Conservation (phyloP, 2,329 filamentous ascomycete genomes). For the Graphilbum fragrans region DNA sequence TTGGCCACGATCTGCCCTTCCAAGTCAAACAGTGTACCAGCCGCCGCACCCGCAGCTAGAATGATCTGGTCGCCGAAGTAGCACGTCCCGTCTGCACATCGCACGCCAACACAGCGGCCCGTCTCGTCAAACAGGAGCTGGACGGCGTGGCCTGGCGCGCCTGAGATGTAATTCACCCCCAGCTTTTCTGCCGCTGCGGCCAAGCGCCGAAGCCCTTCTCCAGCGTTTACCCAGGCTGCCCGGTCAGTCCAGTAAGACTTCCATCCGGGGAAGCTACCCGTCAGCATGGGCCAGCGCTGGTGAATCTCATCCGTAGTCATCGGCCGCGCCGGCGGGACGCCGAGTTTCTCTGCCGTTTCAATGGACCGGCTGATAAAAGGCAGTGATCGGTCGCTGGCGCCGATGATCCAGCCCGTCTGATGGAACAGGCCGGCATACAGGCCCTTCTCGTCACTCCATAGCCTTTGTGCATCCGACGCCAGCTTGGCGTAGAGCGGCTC, state of each 20-base stretch:
- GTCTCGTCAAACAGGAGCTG: slow-evolving; percentile 9
- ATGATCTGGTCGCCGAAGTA: slow-evolving; percentile 28
- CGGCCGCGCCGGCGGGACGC: not conserved
- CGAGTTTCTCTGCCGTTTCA: slow-evolving; percentile 2
- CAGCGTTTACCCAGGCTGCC: slow-evolving; percentile 4
- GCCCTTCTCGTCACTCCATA: not conserved
- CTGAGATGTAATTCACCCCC: slow-evolving; percentile 2
- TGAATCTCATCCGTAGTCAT: slow-evolving; percentile 1
- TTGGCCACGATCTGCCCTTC: slow-evolving; percentile 39
- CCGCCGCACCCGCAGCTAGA: slow-evolving; percentile 20
- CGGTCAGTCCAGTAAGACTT: not conserved
- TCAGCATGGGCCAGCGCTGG: slow-evolving; percentile 2
- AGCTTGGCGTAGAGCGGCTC: slow-evolving; percentile 42
- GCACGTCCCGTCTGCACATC: slow-evolving; percentile 14
- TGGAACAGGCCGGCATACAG: slow-evolving; percentile 6
- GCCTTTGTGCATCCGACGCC: slow-evolving; percentile 14
- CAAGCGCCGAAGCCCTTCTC: slow-evolving; percentile 5
- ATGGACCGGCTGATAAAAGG: not conserved
- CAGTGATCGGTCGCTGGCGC: not conserved
- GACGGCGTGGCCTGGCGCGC: not conserved
- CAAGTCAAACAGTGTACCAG: slow-evolving; percentile 27
- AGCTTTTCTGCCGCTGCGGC: not conserved
- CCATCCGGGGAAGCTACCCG: slow-evolving; percentile 2
- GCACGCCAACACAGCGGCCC: slow-evolving; percentile 15
- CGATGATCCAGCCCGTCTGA: slow-evolving; percentile 5